Evolutionary conservation across 345 rosid species (phyloP).

Genomic region (Citrus inodora): DNA sequence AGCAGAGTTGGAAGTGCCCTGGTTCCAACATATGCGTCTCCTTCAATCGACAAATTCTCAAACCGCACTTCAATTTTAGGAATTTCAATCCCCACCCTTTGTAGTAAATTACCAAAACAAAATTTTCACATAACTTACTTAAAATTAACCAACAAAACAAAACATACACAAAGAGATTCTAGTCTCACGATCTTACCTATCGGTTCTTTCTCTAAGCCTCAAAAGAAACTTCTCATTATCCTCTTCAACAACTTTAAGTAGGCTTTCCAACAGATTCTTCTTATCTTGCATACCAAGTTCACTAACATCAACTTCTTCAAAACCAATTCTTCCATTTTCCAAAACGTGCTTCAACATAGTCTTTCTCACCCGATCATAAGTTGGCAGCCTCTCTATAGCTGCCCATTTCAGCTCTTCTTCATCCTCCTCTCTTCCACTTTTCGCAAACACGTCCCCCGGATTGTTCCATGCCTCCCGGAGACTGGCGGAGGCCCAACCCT

Average conservation of each 20-base stretch:
- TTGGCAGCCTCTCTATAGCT: conserved; percentile 59
- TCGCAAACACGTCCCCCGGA: conserved; percentile 35
- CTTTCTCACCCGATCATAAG: conserved; percentile 42
- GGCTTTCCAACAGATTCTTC: conserved; percentile 35
- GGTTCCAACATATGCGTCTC: conserved; percentile 55
- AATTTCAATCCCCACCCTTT: conserved; percentile 50
- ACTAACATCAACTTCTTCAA: conserved; percentile 43
- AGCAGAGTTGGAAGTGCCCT: conserved; percentile 53
- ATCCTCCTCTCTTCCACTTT: conserved; percentile 41
- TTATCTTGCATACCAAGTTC: conserved; percentile 40
- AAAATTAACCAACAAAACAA: no score
- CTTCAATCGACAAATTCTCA: conserved; percentile 43
- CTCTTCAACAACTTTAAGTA: conserved; percentile 50
- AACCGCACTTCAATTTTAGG: conserved; percentile 52
- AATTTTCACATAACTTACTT: not conserved
- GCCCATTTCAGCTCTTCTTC: conserved; percentile 61
- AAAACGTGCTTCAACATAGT: conserved; percentile 35
- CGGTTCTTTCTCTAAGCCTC: conserved; percentile 45
- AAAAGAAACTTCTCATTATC: conserved; percentile 52
- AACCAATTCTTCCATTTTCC: conserved; percentile 33
- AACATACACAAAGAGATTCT: not conserved
- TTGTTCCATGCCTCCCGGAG: conserved; percentile 41
- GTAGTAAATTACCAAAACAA: not conserved
- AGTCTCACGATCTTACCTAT: conserved; percentile 29
- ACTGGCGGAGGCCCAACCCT: conserved; percentile 38